phyloP scores from a whole-genome alignment of 805 yeast genomes.

The Kluyveromyces wickerhamii region DNA sequence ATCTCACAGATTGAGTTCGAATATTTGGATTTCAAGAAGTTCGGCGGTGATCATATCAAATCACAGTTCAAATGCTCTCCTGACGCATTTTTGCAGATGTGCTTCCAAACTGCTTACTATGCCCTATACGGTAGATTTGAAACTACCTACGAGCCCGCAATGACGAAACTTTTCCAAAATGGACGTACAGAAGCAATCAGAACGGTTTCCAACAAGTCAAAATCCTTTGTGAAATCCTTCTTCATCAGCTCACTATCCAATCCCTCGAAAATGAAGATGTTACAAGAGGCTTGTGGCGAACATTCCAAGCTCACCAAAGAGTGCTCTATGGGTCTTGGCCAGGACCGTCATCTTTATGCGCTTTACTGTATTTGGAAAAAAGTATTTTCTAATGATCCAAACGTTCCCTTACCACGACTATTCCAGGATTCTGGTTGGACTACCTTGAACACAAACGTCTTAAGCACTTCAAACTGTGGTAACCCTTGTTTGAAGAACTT shows the following conservation, averaged over 20 bases:
- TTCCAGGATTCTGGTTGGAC: conserved; percentile 89
- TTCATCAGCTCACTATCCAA: conserved; percentile 58
- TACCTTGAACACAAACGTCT: conserved; percentile 65
- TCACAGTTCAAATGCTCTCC: conserved; percentile 76
- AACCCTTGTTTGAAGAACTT: conserved; percentile 79
- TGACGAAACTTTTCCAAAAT: conserved; percentile 82
- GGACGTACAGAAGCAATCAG: conserved; percentile 92
- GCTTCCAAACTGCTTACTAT: conserved; percentile 86
- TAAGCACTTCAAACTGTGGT: conserved; percentile 87
- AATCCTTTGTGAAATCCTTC: conserved; percentile 74
- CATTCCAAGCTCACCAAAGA: conserved; percentile 63
- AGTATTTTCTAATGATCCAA: conserved; percentile 18
- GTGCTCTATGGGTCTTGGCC: conserved; percentile 76
- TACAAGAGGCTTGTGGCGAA: conserved; percentile 60
- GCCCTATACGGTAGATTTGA: conserved; percentile 90
- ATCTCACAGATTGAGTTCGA: conserved; percentile 86
- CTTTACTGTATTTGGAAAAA: conserved; percentile 78
- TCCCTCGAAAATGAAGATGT: conserved; percentile 47
- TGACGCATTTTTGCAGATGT: conserved; percentile 91
- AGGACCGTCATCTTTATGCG: conserved; percentile 85
- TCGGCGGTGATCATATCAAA: conserved; percentile 73
- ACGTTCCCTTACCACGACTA: conserved; percentile 51
- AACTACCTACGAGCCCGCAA: conserved; percentile 92
- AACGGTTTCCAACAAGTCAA: conserved; percentile 73
- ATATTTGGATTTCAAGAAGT: conserved; percentile 59